Percentiles rank a stretch among this genome's conserved stretches.
These are phyloP conservation scores for Rhizopogon vesiculosus DNA, from an alignment of 768 basidiomycete genomes.

Conservation along the genomic window DNA sequence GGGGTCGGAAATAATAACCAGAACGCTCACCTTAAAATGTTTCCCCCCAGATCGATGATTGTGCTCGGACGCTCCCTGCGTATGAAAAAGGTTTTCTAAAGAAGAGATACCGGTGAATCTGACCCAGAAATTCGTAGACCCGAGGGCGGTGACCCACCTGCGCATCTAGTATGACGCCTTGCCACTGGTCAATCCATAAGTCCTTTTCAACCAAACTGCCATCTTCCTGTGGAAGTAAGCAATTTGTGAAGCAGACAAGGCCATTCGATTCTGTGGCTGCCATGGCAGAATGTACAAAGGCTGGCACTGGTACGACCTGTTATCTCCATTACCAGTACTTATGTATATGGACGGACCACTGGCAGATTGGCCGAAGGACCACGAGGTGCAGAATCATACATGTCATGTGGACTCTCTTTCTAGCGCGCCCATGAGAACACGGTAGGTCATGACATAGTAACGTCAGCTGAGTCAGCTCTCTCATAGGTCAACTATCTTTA, in stretches of 20 bases:
- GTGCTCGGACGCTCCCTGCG: slow-evolving; percentile 56
- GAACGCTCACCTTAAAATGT: slow-evolving; percentile 60
- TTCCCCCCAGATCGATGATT: slow-evolving; percentile 67
- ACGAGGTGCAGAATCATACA: not conserved
- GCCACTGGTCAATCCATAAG: slow-evolving; percentile 74
- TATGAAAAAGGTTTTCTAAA: slow-evolving; percentile 63
- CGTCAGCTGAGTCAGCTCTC: not conserved
- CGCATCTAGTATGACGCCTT: slow-evolving; percentile 72
- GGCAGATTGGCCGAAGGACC: not conserved
- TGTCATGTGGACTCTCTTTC: slow-evolving; percentile 2
- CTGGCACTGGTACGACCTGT: not conserved
- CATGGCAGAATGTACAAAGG: slow-evolving; percentile 10
- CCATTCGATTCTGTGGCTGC: slow-evolving; percentile 38
- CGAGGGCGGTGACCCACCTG: slow-evolving; percentile 40
- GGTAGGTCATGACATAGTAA: not conserved
- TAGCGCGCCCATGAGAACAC: not conserved
- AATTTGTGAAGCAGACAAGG: slow-evolving; percentile 85
- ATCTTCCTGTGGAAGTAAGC: slow-evolving; percentile 74
- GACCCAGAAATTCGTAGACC: not conserved
- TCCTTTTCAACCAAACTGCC: slow-evolving; percentile 70
- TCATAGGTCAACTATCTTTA: slow-evolving; percentile 5
- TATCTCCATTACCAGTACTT: not conserved
- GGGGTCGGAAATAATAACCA: not conserved
- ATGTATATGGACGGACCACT: not conserved
- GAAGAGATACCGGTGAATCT: not conserved